A percentile compares a stretch with the other conserved stretches of the same genome.
Conservation (phyloP, 2,329 filamentous ascomycete species). For the Gnomoniopsis smithogilvyi region DNA sequence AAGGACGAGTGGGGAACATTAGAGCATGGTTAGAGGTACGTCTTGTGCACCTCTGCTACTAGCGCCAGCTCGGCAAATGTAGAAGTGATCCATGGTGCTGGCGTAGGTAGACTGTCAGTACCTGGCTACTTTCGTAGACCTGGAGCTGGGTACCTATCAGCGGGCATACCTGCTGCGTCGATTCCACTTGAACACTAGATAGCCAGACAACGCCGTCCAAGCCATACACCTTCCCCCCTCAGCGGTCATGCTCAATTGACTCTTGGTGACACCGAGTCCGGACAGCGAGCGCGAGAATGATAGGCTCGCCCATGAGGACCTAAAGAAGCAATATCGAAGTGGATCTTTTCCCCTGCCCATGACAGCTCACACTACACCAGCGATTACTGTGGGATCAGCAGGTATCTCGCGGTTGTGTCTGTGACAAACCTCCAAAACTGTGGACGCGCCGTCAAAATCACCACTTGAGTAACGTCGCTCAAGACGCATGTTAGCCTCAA, state of each 20-base stretch:
- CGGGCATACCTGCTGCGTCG: too few relatives aligned
- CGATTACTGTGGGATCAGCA: background rate
- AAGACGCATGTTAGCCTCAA: constrained; percentile 7
- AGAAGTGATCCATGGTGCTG: background rate
- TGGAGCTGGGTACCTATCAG: background rate
- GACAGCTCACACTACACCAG: too few relatives aligned
- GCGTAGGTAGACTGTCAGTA: too few relatives aligned
- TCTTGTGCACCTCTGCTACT: background rate
- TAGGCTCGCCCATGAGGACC: background rate
- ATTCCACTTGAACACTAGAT: background rate
- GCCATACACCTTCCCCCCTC: background rate
- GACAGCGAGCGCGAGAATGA: background rate
- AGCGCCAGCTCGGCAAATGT: background rate
- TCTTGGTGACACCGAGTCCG: background rate
- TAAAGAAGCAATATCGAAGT: background rate
- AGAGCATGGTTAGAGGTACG: background rate
- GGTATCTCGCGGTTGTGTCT: background rate
- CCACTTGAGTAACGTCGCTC: constrained; percentile 17
- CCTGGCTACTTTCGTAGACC: too few relatives aligned
- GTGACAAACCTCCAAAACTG: background rate
- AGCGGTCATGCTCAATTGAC: constrained; percentile 2
- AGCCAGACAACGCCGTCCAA: background rate
- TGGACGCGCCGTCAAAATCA: constrained; percentile 1
- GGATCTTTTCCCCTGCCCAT: background rate
- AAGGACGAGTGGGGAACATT: background rate